These are phyloP conservation scores for Pleurotus salmoneostramineus DNA, from an alignment of 768 basidiomycete species.

Conservation along the genomic window DNA sequence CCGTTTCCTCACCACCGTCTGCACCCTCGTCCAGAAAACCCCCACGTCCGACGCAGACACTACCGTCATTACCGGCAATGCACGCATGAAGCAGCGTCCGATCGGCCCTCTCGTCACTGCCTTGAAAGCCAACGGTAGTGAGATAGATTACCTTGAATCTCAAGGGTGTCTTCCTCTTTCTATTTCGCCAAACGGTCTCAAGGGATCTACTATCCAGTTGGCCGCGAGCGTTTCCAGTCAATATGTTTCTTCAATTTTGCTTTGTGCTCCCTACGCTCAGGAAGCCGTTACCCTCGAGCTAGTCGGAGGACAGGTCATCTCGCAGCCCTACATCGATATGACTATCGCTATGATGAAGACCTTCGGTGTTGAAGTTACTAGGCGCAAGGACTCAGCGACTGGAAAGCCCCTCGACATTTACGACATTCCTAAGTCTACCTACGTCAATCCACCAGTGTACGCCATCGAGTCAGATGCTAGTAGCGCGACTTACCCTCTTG, in stretches of 20 bases:
- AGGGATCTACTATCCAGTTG: conserved; percentile 78
- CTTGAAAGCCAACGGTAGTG: conserved; percentile 73
- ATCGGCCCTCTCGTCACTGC: conserved; percentile 94
- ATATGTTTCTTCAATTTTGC: conserved; percentile 95
- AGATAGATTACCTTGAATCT: conserved; percentile 74
- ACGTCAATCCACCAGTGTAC: conserved; percentile 77
- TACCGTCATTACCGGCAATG: conserved; percentile 94
- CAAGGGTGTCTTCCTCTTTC: conserved; percentile 86
- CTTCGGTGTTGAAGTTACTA: conserved; percentile 77
- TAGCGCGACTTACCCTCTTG: conserved; percentile 94
- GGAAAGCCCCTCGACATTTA: conserved; percentile 77
- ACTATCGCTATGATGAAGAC: conserved; percentile 96
- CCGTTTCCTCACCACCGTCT: conserved; percentile 95
- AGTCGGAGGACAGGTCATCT: conserved; percentile 92
- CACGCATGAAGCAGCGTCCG: conserved; percentile 98
- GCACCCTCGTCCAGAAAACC: conserved; percentile 70
- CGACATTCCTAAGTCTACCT: conserved; percentile 77
- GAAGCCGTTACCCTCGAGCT: conserved; percentile 86
- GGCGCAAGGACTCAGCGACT: conserved; percentile 54
- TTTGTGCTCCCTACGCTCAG: conserved; percentile 91
- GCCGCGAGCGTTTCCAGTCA: conserved; percentile 95
- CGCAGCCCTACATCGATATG: conserved; percentile 99
- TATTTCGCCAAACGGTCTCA: conserved; percentile 79
- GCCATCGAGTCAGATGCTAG: conserved; percentile 95
- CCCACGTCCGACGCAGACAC: conserved; percentile 32